Evolutionary conservation across 306 rosid species (phyloP).

Genomic region (Medicago ruthenica): DNA sequence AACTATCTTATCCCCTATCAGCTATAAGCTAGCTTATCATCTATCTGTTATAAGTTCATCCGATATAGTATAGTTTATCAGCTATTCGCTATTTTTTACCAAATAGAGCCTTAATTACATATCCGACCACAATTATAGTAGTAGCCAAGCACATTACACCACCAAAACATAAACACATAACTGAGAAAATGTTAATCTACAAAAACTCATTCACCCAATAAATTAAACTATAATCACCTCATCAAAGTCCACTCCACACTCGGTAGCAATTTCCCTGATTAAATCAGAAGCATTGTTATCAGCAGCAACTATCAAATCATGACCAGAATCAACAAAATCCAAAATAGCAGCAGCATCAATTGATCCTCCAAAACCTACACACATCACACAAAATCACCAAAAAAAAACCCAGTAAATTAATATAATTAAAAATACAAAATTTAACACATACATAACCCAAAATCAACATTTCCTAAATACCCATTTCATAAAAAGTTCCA

Average conservation of each 20-base stretch:
- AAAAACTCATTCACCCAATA: conserved; percentile 13
- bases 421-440: conserved; percentile 26
- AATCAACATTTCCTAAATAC: neutral
- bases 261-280: conserved; percentile 79
- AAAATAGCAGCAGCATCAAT: conserved; percentile 76
- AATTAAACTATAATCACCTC: conserved; percentile 63
- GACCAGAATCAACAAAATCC: conserved; percentile 96
- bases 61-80: no score
- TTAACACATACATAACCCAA: neutral
- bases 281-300: conserved; percentile 87
- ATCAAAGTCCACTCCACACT: conserved; percentile 94
- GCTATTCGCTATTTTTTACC: no score
- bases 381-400: neutral
- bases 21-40: no score
- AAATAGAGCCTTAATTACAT: no score
- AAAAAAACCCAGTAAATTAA: conserved; percentile 3
- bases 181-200: neutral
- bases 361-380: conserved; percentile 92
- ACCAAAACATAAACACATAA: conserved; percentile 14
- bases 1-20: no score
- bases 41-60: no score
- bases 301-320: conserved; percentile 82
- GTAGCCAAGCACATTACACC: conserved; percentile 29
- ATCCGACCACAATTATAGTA: neutral
- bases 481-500: neutral